Evolutionary conservation across 2,329 filamentous ascomycete genomes (phyloP).

Genomic region (Aspergillus clavatus): DNA sequence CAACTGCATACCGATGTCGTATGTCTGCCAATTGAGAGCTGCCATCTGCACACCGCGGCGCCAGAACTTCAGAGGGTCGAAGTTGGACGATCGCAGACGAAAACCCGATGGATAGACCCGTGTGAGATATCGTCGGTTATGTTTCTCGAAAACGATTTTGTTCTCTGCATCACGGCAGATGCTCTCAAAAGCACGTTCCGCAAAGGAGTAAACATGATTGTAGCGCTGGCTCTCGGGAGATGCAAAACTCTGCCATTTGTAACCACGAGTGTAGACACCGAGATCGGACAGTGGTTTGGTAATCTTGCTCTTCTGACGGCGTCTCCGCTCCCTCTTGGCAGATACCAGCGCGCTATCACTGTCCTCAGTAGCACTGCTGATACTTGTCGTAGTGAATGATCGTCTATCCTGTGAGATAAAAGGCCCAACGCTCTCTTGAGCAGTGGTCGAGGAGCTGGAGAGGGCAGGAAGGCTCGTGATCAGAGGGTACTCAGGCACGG

Average conservation of each 20-base stretch:
- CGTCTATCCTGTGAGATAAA: slow-evolving; percentile 49
- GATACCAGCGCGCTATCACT: slow-evolving; percentile 60
- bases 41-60: slow-evolving; percentile 95
- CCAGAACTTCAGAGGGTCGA: slow-evolving; percentile 91
- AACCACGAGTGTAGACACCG: slow-evolving; percentile 69
- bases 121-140: slow-evolving; percentile 90
- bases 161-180: slow-evolving; percentile 70
- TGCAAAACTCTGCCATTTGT: slow-evolving; percentile 82
- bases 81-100: slow-evolving; percentile 84
- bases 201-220: slow-evolving; percentile 95
- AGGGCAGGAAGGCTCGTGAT: slow-evolving; percentile 47
- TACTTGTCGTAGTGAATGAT: slow-evolving; percentile 51
- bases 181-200: slow-evolving; percentile 80
- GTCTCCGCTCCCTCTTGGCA: slow-evolving; percentile 53
- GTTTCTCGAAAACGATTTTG: slow-evolving; percentile 74
- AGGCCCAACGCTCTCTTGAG: slow-evolving; percentile 41
- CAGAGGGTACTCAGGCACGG: slow-evolving; percentile 54
- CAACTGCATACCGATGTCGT: slow-evolving; percentile 90
- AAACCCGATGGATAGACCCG: slow-evolving; percentile 84
- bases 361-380: slow-evolving; percentile 66
- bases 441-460: slow-evolving; percentile 51
- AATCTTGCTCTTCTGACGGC: slow-evolving; percentile 73
- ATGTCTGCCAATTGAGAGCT: slow-evolving; percentile 97
- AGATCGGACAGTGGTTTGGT: slow-evolving; percentile 76
- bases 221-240: slow-evolving; percentile 73